Base-by-base conservation (phyloP, 1,139 yeast genomes). In the Scheffersomyces quercinus region DNA sequence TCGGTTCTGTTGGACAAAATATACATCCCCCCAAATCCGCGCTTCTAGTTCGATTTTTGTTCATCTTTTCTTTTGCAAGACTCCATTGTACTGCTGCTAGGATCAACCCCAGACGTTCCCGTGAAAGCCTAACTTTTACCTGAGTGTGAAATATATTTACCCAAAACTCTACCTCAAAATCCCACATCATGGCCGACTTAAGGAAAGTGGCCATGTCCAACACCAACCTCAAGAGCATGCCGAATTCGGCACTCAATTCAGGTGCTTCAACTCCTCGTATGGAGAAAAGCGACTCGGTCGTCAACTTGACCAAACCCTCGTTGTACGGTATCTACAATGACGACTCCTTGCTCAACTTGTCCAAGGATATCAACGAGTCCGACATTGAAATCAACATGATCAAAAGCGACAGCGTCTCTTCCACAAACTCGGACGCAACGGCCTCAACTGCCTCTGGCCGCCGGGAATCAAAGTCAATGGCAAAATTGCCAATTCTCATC, bases 281-380 rank as follows among this genome's bases (percentile, higher is more conserved):
- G 62, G 67, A 66, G 42, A 70, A 70, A 45, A 68, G 75, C 3
- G 78, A 71, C 46, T 73, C 79, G 10, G 67, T 72, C 7, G 52
- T 72, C 43, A 76, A 76, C 49, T 65, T 79, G 45, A 77, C 81
- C 28, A 70, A 71, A 41, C 81, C 83, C 1, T 68, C 77, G 12
- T 62, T 79, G 43, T 78, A 74, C 54, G 69, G 77, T 5, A 72
- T 79, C 39, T 79, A 73, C 52, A 73, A 77, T 39, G 67, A 67
- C 35, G 67, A 64, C 28, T 68, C 74, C 29, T 60, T 65, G 28
- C 56, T 66, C 42, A 64, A 64, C 53, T 57, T 67, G 44, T 67
- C 61, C 53, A 67, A 63, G 40, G 73, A 69, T 29, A 20, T 14
- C 15, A 31, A n/a, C 12, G 59, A 51, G 11, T 45, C 43, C 20